Evolutionary conservation across 805 yeast species (phyloP).

Genomic region (Myxozyma sirexii): DNA sequence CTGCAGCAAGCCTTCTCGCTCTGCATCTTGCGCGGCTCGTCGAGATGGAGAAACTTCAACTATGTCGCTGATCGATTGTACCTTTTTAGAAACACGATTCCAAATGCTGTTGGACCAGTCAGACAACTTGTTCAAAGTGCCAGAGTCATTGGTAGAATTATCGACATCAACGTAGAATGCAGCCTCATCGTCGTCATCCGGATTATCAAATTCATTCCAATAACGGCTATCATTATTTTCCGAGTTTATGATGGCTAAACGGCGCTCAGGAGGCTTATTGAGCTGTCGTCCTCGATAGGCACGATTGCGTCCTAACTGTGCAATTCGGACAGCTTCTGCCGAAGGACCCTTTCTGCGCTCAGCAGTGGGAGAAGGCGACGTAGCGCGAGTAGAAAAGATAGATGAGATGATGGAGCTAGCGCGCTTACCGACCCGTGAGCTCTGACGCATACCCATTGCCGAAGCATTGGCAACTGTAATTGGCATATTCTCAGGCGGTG

Average conservation of each 20-base stretch:
- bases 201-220: conserved; percentile 72
- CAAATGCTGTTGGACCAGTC: conserved; percentile 35
- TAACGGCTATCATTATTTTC: conserved; percentile 46
- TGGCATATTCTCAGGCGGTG: conserved; percentile 24
- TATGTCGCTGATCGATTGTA: conserved; percentile 9
- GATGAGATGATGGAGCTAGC: conserved; percentile 18
- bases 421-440: background rate
- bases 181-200: conserved; percentile 52
- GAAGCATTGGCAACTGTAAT: conserved; percentile 2
- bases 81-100: conserved; percentile 24
- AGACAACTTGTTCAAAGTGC: conserved; percentile 32
- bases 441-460: background rate
- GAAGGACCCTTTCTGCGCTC: background rate
- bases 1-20: conserved; percentile 42
- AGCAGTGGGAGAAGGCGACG: conserved; percentile 2
- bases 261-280: conserved; percentile 1
- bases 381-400: conserved; percentile 4
- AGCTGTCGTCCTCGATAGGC: conserved; percentile 4
- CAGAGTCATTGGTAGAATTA: conserved; percentile 38
- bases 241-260: conserved; percentile 9
- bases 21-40: conserved; percentile 13
- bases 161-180: conserved; percentile 38
- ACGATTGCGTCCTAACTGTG: conserved; percentile 12
- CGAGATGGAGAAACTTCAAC: conserved; percentile 23
- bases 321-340: conserved; percentile 13